Evolutionary conservation across 306 rosid species (phyloP).

Genomic region (Biancaea sappan): DNA sequence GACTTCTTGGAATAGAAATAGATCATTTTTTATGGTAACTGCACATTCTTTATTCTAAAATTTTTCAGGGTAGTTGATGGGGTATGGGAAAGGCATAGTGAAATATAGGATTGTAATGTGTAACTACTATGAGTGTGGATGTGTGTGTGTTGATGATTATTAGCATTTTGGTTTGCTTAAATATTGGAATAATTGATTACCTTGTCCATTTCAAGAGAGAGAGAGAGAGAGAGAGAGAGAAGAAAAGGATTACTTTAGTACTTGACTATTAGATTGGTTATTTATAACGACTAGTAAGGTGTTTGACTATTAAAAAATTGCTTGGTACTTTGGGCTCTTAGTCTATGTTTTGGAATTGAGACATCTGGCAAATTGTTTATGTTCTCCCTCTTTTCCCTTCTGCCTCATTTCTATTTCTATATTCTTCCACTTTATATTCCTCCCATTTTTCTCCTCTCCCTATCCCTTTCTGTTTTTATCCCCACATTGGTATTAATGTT

Average conservation of each 20-base stretch:
- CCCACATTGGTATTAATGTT: neutral
- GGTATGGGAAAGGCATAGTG: neutral
- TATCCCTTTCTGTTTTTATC: neutral
- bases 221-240: no score
- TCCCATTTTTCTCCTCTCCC: neutral
- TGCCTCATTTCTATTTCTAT: neutral
- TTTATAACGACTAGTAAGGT: neutral
- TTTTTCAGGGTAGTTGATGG: neutral
- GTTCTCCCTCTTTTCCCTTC: neutral
- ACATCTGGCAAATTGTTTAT: neutral
- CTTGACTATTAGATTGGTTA: neutral
- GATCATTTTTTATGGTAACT: neutral
- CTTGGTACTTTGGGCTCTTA: neutral
- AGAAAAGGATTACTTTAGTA: neutral
- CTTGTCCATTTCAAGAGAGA: neutral
- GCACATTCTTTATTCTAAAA: neutral
- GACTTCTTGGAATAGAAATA: neutral
- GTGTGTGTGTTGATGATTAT: neutral
- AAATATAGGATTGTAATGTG: neutral
- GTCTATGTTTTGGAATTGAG: neutral
- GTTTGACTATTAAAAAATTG: neutral
- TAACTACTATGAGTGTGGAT: neutral
- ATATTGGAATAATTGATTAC: neutral
- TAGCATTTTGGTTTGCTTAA: neutral
- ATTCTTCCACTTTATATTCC: neutral